These are phyloP conservation scores for Boletus rubescentipes DNA, from an alignment of 768 basidiomycete species.

Conservation along the genomic window DNA sequence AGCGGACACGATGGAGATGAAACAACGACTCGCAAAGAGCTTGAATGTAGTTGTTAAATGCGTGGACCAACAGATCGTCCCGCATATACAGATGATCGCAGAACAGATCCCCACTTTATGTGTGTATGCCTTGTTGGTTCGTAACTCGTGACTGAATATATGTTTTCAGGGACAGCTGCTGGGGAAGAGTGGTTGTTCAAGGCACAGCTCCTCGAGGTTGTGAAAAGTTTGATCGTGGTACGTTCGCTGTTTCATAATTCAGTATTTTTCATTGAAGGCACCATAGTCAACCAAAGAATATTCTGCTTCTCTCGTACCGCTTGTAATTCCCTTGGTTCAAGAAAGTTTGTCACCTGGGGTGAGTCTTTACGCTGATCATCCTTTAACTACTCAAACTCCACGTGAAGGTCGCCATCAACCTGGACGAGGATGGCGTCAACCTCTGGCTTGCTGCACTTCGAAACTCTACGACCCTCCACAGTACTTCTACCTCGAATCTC, in stretches of 20 bases:
- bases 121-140: conserved; percentile 35
- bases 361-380: conserved; percentile 16
- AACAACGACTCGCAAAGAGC: conserved; percentile 66
- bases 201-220: conserved; percentile 62
- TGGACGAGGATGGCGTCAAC: conserved; percentile 76
- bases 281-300: conserved; percentile 63
- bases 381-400: not conserved
- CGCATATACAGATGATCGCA: conserved; percentile 59
- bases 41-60: conserved; percentile 68
- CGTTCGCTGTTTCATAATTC: conserved; percentile 8
- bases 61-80: conserved; percentile 56
- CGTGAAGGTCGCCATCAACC: conserved; percentile 57
- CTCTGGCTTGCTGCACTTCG: conserved; percentile 75
- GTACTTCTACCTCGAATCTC: conserved; percentile 49
- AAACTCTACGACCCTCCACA: conserved; percentile 56
- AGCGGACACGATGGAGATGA: conserved; percentile 73
- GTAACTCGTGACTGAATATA: conserved; percentile 5
- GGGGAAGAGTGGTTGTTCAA: conserved; percentile 74
- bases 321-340: conserved; percentile 63
- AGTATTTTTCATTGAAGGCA: not conserved
- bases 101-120: conserved; percentile 71
- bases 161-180: conserved; percentile 59
- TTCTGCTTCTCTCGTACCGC: conserved; percentile 50
- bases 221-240: conserved; percentile 71
- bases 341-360: conserved; percentile 63